A percentile compares a stretch with the other conserved stretches of the same genome.
phyloP scores from a whole-genome alignment of 805 yeast species.

The Nematodospora valgi region DNA sequence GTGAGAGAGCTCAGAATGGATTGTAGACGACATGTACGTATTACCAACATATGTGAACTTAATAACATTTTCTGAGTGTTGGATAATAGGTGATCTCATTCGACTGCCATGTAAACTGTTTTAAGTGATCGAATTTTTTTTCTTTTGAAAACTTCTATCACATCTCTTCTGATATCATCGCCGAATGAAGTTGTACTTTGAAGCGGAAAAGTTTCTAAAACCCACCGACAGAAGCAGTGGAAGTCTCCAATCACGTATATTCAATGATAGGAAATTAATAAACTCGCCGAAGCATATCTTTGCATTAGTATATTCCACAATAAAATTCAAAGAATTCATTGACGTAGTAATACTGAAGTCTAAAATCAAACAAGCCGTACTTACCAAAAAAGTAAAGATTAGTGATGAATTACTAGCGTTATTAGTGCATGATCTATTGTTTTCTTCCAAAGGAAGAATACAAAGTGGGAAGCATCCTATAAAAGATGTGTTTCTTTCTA shows the following conservation, averaged over 20 bases:
- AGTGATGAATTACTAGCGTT: conserved; percentile 55
- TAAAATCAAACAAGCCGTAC: conserved; percentile 56
- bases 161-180: no score
- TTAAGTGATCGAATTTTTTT: neutral
- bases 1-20: no score
- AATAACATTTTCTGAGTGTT: no score
- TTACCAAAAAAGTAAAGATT: conserved; percentile 38
- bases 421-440: conserved; percentile 75
- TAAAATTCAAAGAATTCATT: conserved; percentile 66
- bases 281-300: conserved; percentile 78
- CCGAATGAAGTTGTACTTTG: conserved; percentile 41
- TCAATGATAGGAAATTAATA: conserved; percentile 27
- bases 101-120: no score
- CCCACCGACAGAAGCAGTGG: conserved; percentile 19
- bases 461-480: conserved; percentile 87
- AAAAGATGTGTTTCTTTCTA: conserved; percentile 74
- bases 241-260: conserved; percentile 36
- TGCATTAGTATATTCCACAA: conserved; percentile 78
- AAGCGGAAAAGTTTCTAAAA: conserved; percentile 37
- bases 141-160: neutral
- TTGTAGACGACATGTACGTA: no score
- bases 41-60: no score
- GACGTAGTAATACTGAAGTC: conserved; percentile 62
- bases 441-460: conserved; percentile 74
- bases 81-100: no score